phyloP scores from a whole-genome alignment of 2,329 filamentous ascomycete species.

The Cladophialophora psammophila region DNA sequence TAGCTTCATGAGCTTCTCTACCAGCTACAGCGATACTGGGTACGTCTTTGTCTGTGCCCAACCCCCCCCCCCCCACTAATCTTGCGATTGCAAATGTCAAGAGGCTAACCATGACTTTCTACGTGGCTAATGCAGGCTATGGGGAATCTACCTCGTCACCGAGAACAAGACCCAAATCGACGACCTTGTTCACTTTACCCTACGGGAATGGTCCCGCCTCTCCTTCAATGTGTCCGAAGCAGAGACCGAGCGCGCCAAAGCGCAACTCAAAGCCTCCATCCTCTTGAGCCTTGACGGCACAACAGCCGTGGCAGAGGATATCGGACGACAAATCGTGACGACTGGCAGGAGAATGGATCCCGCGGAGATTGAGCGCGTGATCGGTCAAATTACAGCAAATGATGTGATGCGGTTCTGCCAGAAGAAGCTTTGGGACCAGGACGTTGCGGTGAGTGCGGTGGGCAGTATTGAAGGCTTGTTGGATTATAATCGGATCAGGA shows the following conservation, averaged over 20 bases:
- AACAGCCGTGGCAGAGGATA: slow-evolving; percentile 96
- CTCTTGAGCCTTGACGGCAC: slow-evolving; percentile 97
- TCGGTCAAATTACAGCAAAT: slow-evolving; percentile 89
- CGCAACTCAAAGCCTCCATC: slow-evolving; percentile 97
- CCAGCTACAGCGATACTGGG: slow-evolving; percentile 99
- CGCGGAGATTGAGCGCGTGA: slow-evolving; percentile 91
- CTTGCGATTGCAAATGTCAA: background rate
- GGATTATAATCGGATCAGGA: slow-evolving; percentile 64
- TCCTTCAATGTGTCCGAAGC: slow-evolving; percentile 85
- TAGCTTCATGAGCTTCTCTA: slow-evolving; percentile 99
- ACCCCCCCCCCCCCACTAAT: background rate
- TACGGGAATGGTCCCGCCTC: slow-evolving; percentile 97
- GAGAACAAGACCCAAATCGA: slow-evolving; percentile 88
- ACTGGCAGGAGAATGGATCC: slow-evolving; percentile 91
- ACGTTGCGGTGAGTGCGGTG: slow-evolving; percentile 91
- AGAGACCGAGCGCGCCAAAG: slow-evolving; percentile 98
- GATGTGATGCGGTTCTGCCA: slow-evolving; percentile 97
- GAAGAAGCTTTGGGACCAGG: slow-evolving; percentile 96
- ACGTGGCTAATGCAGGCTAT: slow-evolving; percentile 71
- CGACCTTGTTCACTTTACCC: slow-evolving; percentile 96
- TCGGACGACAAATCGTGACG: slow-evolving; percentile 97
- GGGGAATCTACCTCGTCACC: slow-evolving; percentile 98
- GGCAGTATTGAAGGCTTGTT: slow-evolving; percentile 86
- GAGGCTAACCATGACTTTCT: background rate
- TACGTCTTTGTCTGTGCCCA: slow-evolving; percentile 63